Base-by-base conservation (phyloP, 2,329 filamentous ascomycete species). In the Trichoderma sp. region DNA sequence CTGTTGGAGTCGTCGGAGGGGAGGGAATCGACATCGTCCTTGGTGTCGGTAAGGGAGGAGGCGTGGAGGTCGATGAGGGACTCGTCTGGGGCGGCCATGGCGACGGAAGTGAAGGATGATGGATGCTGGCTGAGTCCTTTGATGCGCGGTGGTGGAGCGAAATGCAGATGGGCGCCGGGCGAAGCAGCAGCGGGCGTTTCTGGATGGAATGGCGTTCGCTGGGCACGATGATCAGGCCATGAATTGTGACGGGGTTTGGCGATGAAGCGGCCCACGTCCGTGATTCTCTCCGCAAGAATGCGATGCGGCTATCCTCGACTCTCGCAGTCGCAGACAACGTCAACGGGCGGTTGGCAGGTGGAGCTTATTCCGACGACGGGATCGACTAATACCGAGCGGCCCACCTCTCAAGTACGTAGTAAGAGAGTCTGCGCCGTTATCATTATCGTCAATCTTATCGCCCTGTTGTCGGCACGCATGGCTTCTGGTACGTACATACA, bases 1-100 rank as follows among this genome's bases (percentile, higher is more conserved):
- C 85, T 86, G 62, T 85, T 86, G 72, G 84, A 87, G 21, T 86
- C 86, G 59, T 85, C 82, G 67, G 89, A 91, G 27, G 89, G 88
- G 27, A 91, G 84, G 66, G 88, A 90, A 77, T 89, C 88, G 74
- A 90, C 88, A 73, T 88, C 86, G 49, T 71, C 70, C 69, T 85
- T 81, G 69, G 88, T 85, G 70, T 83, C 80, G 61, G 83, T 82
- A 43, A 81, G 74, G 21, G 81, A 79, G 68, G 77, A 75, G 72
- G 86, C 84, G 71, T 83, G 80, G 73, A 89, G 80, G 76, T 87
- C 78, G 79, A 84, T 84, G 71, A 79, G 73, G 43, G 86, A 85
- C 72, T 85, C 81, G 77, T 82, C 79, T 68, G 77, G 55, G 27
- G 24, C 70, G 64, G 81, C 70, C 77, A 79, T 79, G 52, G 56